Evolutionary conservation across 2,329 filamentous ascomycete genomes (phyloP).

Genomic region (Trichoderma brevicompactum): DNA sequence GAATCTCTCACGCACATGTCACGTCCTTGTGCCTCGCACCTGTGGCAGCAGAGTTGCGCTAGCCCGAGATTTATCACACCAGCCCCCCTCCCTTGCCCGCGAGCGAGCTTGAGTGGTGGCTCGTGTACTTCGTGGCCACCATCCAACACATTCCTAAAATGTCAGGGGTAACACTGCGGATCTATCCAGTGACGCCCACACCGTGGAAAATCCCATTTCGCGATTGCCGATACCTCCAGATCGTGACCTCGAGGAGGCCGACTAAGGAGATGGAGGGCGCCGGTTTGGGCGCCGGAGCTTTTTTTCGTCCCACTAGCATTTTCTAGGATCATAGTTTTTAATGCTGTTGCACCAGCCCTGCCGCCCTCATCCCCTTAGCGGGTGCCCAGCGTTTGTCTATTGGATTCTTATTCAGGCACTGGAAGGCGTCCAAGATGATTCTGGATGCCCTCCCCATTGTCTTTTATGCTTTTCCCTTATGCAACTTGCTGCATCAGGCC

Average conservation of each 20-base stretch:
- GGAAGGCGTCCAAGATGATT: not conserved
- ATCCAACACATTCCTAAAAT: conserved; percentile 8
- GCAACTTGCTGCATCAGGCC: not conserved
- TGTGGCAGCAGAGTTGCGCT: conserved; percentile 25
- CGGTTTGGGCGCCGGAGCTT: conserved; percentile 11
- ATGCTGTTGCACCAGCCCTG: conserved; percentile 12
- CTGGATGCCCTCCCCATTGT: not conserved
- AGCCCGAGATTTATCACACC: conserved; percentile 17
- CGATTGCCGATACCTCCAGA: conserved; percentile 28
- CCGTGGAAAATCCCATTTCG: conserved; percentile 13
- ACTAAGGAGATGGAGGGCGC: conserved; percentile 13
- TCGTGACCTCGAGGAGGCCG: not conserved
- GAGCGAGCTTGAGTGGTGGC: conserved; percentile 2
- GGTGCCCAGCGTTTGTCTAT: not conserved
- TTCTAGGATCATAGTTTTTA: not conserved
- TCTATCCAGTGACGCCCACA: conserved; percentile 27
- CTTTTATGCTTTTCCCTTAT: too few species aligned
- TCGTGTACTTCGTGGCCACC: conserved; percentile 18
- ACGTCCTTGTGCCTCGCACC: conserved; percentile 1
- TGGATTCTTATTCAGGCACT: not conserved
- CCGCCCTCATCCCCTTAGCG: not conserved
- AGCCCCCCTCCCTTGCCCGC: not conserved
- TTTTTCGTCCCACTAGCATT: not conserved
- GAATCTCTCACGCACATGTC: conserved; percentile 19
- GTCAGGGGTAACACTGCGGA: conserved; percentile 29